Evolutionary conservation across 2,329 filamentous ascomycete species (phyloP).

Genomic region (Chaetomium strumarium): DNA sequence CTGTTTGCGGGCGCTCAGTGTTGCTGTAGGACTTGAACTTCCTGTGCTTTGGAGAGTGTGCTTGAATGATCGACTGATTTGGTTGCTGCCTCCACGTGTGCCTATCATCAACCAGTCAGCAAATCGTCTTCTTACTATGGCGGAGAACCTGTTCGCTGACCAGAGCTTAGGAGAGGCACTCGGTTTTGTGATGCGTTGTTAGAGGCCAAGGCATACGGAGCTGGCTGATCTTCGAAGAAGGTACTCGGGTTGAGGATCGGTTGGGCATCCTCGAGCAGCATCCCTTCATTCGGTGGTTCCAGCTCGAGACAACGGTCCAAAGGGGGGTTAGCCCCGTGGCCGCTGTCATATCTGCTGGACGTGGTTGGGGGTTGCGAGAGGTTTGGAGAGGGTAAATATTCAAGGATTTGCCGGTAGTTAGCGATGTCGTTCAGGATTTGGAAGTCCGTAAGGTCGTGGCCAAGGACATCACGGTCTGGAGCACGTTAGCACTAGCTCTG

Average conservation of each 20-base stretch:
- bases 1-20: slow-evolving; percentile 11
- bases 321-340: neutral
- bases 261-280: neutral
- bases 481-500: neutral
- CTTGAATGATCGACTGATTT: neutral
- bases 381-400: slow-evolving; percentile 6
- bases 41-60: neutral
- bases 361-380: neutral
- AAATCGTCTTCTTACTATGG: neutral
- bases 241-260: neutral
- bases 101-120: neutral
- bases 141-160: neutral
- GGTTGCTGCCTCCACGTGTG: neutral
- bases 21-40: slow-evolving; percentile 18
- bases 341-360: neutral
- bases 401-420: neutral
- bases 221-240: neutral
- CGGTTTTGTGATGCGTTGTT: neutral
- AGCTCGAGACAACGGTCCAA: neutral
- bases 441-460: neutral
- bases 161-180: neutral
- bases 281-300: neutral
- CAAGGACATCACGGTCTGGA: slow-evolving; percentile 15
- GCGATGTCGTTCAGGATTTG: neutral
- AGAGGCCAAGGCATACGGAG: neutral